Percentiles rank a stretch among this genome's conserved stretches.
Evolutionary conservation across 768 basidiomycete species (phyloP).

Genomic region (Termitomyces sp.): DNA sequence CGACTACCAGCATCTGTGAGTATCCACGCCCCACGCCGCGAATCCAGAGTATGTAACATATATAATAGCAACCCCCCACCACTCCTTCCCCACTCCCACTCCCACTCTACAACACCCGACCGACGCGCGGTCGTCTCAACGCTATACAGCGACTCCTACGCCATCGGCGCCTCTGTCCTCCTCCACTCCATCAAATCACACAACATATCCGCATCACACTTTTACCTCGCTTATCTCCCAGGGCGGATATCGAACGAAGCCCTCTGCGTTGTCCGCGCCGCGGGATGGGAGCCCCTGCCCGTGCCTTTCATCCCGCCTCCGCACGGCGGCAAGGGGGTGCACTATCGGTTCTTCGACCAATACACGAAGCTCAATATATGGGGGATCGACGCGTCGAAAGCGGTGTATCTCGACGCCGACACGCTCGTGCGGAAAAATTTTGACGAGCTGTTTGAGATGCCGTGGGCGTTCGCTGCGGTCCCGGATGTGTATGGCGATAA

Average conservation of each 20-base stretch:
- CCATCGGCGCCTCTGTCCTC: conserved; percentile 27
- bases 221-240: conserved; percentile 26
- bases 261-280: conserved; percentile 36
- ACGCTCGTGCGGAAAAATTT: conserved; percentile 41
- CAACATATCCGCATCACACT: conserved; percentile 23
- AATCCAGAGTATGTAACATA: no score
- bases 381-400: conserved; percentile 33
- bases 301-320: conserved; percentile 39
- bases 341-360: conserved; percentile 36
- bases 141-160: conserved; percentile 29
- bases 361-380: conserved; percentile 45
- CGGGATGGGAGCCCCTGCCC: conserved; percentile 37
- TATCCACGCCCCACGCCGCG: no score
- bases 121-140: conserved; percentile 26
- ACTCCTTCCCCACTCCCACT: conserved; percentile 3
- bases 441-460: conserved; percentile 42
- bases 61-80: conserved; percentile 18
- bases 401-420: conserved; percentile 44
- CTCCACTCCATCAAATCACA: conserved; percentile 24
- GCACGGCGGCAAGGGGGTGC: conserved; percentile 32
- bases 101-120: background rate
- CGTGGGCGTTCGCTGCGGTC: conserved; percentile 40
- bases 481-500: conserved; percentile 34
- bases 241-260: conserved; percentile 36
- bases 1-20: conserved; percentile 27